Conservation (phyloP, 108 stramenopile species). For the Skeletonema menzelii region DNA sequence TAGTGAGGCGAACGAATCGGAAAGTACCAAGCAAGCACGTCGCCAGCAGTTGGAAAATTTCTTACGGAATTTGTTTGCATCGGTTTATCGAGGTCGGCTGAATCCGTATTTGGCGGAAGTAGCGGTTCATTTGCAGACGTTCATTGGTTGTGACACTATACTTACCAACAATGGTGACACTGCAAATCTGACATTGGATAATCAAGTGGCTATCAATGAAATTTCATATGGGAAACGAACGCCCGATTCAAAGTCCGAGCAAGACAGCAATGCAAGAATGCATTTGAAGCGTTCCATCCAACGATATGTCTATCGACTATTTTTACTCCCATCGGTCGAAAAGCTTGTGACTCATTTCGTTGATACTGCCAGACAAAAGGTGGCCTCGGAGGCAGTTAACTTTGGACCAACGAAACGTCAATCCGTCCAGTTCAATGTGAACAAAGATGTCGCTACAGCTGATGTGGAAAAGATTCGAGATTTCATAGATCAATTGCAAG, state of each 20-base stretch:
- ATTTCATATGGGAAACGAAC: slow-evolving; percentile 30
- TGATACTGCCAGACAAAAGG: slow-evolving; percentile 46
- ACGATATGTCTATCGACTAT: slow-evolving; percentile 72
- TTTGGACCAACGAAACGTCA: slow-evolving; percentile 27
- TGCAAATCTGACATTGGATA: slow-evolving; percentile 17
- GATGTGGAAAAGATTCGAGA: slow-evolving; percentile 61
- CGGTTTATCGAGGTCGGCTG: slow-evolving; percentile 61
- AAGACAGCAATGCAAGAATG: slow-evolving; percentile 41
- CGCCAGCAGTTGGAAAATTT: slow-evolving; percentile 69
- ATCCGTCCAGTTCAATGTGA: slow-evolving; percentile 21
- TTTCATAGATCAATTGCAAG: slow-evolving; percentile 79
- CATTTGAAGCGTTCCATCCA: slow-evolving; percentile 73
- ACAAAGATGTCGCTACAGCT: slow-evolving; percentile 42
- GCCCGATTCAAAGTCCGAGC: slow-evolving; percentile 35
- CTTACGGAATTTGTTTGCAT: slow-evolving; percentile 56
- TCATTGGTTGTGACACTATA: slow-evolving; percentile 68
- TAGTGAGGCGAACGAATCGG: slow-evolving; percentile 41
- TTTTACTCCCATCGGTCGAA: slow-evolving; percentile 69
- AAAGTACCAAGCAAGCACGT: slow-evolving; percentile 42
- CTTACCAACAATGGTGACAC: slow-evolving; percentile 18
- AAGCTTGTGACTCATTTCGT: slow-evolving; percentile 66
- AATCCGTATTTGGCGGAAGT: slow-evolving; percentile 69
- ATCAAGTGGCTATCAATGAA: slow-evolving; percentile 49
- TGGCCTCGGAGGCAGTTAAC: slow-evolving; percentile 35
- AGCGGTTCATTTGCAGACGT: slow-evolving; percentile 82